These are phyloP conservation scores for Penicillium brevicompactum DNA, from an alignment of 2,329 filamentous ascomycete genomes.

Conservation along the genomic window DNA sequence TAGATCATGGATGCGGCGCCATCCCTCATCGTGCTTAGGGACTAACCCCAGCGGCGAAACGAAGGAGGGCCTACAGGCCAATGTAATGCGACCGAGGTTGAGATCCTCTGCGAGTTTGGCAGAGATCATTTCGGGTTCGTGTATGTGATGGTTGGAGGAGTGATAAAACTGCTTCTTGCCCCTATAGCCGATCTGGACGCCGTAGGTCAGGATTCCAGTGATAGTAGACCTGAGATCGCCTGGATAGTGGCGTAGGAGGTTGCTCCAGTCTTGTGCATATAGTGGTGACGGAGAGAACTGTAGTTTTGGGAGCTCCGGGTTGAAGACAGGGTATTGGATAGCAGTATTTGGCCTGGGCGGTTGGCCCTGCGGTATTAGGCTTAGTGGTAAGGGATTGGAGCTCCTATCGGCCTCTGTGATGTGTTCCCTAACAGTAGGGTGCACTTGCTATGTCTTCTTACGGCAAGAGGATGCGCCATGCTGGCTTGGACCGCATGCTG, in stretches of 20 bases:
- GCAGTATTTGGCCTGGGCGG: slow-evolving; percentile 1
- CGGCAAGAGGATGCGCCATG: slow-evolving; percentile 2
- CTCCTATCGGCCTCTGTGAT: neutral
- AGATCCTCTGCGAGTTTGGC: no score
- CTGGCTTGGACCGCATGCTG: slow-evolving; percentile 1
- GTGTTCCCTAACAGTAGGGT: neutral
- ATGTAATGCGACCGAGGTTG: no score
- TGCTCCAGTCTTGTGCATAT: neutral
- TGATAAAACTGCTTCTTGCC: neutral
- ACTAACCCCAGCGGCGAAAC: no score
- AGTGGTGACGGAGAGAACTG: slow-evolving; percentile 4
- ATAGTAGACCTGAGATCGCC: slow-evolving; percentile 1
- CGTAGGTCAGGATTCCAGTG: neutral
- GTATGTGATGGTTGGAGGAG: no score
- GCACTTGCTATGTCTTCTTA: slow-evolving; percentile 1
- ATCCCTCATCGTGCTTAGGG: no score
- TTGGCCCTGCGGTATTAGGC: neutral
- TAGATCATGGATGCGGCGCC: no score
- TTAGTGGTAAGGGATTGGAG: neutral
- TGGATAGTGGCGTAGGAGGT: slow-evolving; percentile 3
- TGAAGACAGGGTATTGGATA: slow-evolving; percentile 2
- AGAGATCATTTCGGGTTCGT: no score
- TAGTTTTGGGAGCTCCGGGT: slow-evolving; percentile 3
- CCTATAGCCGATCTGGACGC: neutral
- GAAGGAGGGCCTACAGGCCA: no score